phyloP scores from a whole-genome alignment of 306 rosid species.

The Abrus pulchellus region DNA sequence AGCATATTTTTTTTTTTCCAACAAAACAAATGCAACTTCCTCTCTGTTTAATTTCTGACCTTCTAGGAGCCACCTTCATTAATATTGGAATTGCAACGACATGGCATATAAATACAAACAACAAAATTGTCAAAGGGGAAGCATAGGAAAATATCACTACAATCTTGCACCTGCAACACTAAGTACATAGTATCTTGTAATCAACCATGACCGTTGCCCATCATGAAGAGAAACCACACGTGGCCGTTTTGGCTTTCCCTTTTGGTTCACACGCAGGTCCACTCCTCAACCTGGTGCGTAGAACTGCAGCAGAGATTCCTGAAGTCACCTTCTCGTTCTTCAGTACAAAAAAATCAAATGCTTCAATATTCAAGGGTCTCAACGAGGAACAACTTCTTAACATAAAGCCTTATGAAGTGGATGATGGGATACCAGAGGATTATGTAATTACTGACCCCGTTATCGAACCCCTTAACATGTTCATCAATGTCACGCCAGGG shows the following conservation, averaged over 20 bases:
- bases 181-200: background rate
- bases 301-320: conserved; percentile 56
- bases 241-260: conserved; percentile 77
- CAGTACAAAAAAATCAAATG: conserved; percentile 55
- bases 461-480: conserved; percentile 38
- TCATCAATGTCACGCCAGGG: conserved; percentile 55
- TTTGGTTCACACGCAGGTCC: conserved; percentile 80
- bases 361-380: conserved; percentile 23
- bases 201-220: background rate
- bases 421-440: conserved; percentile 69
- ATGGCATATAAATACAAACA: background rate
- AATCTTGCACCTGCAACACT: no score
- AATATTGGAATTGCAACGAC: background rate
- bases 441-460: conserved; percentile 47
- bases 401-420: conserved; percentile 53
- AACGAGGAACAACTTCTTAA: background rate
- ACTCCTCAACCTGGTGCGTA: conserved; percentile 56
- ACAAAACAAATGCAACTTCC: background rate
- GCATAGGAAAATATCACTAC: no score
- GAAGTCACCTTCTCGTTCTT: conserved; percentile 63
- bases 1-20: background rate
- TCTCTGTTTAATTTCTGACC: background rate
- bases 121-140: background rate
- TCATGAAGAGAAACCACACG: conserved; percentile 41
- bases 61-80: background rate